Evolutionary conservation across 306 rosid species (phyloP).

Genomic region (Boehmeria nivea): DNA sequence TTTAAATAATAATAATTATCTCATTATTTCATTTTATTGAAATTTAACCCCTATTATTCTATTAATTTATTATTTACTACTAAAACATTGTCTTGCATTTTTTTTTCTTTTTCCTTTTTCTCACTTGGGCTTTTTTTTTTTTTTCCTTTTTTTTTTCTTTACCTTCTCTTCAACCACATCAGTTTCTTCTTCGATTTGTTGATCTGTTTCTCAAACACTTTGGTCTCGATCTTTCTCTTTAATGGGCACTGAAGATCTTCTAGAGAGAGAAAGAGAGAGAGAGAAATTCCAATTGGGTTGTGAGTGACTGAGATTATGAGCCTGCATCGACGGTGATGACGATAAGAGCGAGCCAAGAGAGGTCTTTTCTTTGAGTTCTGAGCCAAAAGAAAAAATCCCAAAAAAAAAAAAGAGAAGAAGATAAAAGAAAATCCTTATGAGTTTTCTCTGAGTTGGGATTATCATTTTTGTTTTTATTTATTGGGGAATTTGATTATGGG

Average conservation of each 20-base stretch:
- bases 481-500: slow-evolving; percentile 73
- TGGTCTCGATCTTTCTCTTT: slow-evolving; percentile 57
- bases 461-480: slow-evolving; percentile 48
- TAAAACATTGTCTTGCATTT: not conserved
- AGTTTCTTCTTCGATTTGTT: slow-evolving; percentile 66
- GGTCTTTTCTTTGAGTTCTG: no score
- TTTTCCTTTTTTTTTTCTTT: slow-evolving; percentile 30
- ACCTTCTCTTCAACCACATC: slow-evolving; percentile 58
- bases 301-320: slow-evolving; percentile 40
- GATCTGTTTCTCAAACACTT: slow-evolving; percentile 73
- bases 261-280: slow-evolving; percentile 12
- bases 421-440: slow-evolving; percentile 26
- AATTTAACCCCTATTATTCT: not conserved
- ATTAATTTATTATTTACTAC: not conserved
- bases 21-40: not conserved
- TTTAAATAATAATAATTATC: not conserved
- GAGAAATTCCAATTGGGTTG: slow-evolving; percentile 29
- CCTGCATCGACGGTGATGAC: slow-evolving; percentile 22
- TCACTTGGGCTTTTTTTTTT: not conserved
- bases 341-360: slow-evolving; percentile 12
- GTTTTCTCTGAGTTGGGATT: slow-evolving; percentile 28
- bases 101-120: not conserved
- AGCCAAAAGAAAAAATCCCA: not conserved
- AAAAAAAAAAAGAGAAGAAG: not conserved
- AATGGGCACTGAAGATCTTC: slow-evolving; percentile 40